Conservation (phyloP, 148 eudicot genomes). For the Rhododendron simsii region DNA sequence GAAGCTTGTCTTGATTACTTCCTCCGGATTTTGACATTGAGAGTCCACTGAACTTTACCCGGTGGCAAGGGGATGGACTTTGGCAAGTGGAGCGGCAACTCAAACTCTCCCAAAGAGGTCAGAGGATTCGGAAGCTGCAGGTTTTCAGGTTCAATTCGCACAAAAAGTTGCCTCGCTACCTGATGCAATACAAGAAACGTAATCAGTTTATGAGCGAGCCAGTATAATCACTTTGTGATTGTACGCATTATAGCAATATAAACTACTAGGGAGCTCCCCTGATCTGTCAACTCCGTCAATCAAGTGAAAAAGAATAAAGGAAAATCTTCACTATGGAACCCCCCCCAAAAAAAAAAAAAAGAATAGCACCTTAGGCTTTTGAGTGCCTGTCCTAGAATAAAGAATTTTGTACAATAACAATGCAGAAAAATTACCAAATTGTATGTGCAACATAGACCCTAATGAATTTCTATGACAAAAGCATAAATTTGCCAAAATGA, state of each 20-base stretch:
- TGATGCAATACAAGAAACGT: slow-evolving; percentile 13
- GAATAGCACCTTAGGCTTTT: neutral
- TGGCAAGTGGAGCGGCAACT: slow-evolving; percentile 73
- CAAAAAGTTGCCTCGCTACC: slow-evolving; percentile 79
- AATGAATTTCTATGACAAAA: neutral
- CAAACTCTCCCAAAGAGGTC: slow-evolving; percentile 59
- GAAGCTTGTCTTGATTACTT: slow-evolving; percentile 20
- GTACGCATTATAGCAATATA: neutral
- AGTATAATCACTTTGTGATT: neutral
- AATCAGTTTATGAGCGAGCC: neutral
- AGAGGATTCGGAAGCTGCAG: slow-evolving; percentile 65
- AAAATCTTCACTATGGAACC: neutral
- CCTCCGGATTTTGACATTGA: slow-evolving; percentile 66
- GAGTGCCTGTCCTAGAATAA: neutral
- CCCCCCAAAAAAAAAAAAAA: neutral
- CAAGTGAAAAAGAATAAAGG: neutral
- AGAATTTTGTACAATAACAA: neutral
- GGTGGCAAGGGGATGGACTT: slow-evolving; percentile 74
- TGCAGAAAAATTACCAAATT: neutral
- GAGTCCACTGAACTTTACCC: slow-evolving; percentile 68
- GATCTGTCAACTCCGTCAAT: neutral
- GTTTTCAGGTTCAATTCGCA: slow-evolving; percentile 59
- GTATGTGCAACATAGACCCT: neutral
- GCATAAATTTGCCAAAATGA: neutral
- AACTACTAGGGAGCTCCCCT: neutral